Base-by-base conservation (phyloP, 768 basidiomycete species). In the Pisolithus marmoratus region DNA sequence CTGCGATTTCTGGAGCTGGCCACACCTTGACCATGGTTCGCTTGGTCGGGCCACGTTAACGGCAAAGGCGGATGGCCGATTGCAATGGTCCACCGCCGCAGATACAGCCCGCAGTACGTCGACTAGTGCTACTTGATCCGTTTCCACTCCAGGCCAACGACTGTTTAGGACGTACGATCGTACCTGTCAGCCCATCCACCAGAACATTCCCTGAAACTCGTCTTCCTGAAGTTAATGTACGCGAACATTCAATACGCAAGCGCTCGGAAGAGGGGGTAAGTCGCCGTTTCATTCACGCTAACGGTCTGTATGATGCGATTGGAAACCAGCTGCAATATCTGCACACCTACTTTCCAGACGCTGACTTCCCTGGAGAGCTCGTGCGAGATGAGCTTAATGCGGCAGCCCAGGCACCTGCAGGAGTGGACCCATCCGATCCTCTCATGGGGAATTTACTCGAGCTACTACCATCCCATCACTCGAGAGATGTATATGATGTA, bases 321-420 rank as follows among this genome's bases (percentile, higher is more conserved):
- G 11, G 54, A 44, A 48, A 41, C 17, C 53, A 92, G 89, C 78
- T 85, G 14, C 81, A 83, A 50, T 89, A 87, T 58, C 72, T 90
- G 44, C 80, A 85, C 42, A 83, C 80, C 4, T 76, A 78, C 64
- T 75, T 85, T 49, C 87, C 89, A 1, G 87, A 90, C 54, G 73
- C 85, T 15, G 86, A 90, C 53, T 72, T 92, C n/a, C 71, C 85
- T 7, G 69, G 78, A n/a, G 82, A 87, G 38, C 68, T 91, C 22
- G 73, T 91, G 42, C 66, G 78, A 47, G 76, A 79, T 24, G 74
- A 83, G 51, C 66, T 88, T 19, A 65, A 71, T 12, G 69, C 71
- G 47, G 81, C 84, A 43, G 68, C 72, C 12, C 67, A 60, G 38
- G 55, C 69, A 46, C 51, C 58, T 36, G 65, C 61, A 22, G 58